These are phyloP conservation scores for Pythium oligandrum DNA, from an alignment of 352 stramenopile species.

Conservation along the genomic window DNA sequence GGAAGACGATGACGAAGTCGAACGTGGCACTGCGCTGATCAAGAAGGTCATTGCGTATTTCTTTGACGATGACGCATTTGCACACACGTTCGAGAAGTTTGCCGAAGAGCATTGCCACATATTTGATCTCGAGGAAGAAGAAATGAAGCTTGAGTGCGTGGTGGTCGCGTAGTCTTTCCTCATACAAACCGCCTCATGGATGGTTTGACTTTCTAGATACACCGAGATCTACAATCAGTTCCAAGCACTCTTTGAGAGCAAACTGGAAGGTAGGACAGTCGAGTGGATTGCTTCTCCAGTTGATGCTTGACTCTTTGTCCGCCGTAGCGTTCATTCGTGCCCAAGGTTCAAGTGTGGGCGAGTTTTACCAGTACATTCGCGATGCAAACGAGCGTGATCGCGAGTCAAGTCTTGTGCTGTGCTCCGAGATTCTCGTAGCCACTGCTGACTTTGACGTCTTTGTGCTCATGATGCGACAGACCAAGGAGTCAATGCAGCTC, in stretches of 20 bases:
- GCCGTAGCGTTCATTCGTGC: constrained; percentile 53
- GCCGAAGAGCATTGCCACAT: constrained; percentile 50
- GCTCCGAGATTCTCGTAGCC: constrained; percentile 72
- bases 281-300: too few relatives aligned
- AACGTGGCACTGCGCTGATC: constrained; percentile 20
- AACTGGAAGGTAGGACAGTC: constrained; percentile 54
- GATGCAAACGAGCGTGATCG: constrained; percentile 50
- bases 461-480: constrained; percentile 82
- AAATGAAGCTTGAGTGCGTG: constrained; percentile 75
- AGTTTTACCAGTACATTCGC: constrained; percentile 65
- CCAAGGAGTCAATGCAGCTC: constrained; percentile 57
- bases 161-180: neutral
- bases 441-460: constrained; percentile 80
- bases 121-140: constrained; percentile 66
- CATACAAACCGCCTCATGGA: neutral
- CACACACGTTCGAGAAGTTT: constrained; percentile 64
- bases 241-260: constrained; percentile 63
- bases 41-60: constrained; percentile 73
- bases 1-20: neutral
- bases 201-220: constrained; percentile 30
- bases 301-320: neutral
- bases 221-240: constrained; percentile 81
- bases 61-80: constrained; percentile 78
- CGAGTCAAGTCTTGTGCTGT: constrained; percentile 58
- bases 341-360: constrained; percentile 46